Percentiles rank a stretch among this genome's conserved stretches.
Evolutionary conservation across 257 asterid species (phyloP).

Genomic region (Nemophila menziesii): DNA sequence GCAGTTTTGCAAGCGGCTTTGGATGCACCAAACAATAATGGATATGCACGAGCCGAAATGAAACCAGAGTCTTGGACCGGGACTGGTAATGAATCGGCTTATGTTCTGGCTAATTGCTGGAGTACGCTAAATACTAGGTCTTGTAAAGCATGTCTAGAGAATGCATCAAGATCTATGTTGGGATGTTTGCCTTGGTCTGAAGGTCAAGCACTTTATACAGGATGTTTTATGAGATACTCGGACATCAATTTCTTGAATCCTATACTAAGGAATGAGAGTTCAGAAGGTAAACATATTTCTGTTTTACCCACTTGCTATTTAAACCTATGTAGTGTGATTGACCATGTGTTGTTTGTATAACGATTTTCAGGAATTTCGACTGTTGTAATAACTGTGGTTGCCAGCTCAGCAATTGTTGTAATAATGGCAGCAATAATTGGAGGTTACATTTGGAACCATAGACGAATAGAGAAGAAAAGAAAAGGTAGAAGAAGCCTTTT

Average conservation of each 20-base stretch:
- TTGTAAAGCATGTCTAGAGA: conserved; percentile 48
- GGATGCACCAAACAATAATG: conserved; percentile 2
- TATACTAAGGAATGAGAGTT: conserved; percentile 11
- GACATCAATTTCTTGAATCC: conserved; percentile 51
- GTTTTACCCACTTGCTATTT: background rate
- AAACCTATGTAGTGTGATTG: background rate
- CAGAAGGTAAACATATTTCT: conserved; percentile 12
- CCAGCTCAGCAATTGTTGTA: conserved; percentile 8
- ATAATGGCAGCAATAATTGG: conserved; percentile 10
- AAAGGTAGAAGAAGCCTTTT: conserved; percentile 5
- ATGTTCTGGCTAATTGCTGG: conserved; percentile 64
- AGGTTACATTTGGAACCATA: conserved; percentile 10
- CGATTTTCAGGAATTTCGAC: conserved; percentile 7
- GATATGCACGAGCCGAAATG: conserved; percentile 8
- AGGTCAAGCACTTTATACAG: conserved; percentile 55
- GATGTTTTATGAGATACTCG: conserved; percentile 62
- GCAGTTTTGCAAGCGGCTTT: conserved; percentile 7
- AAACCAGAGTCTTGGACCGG: conserved; percentile 2
- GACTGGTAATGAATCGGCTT: conserved; percentile 9
- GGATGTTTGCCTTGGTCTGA: conserved; percentile 55
- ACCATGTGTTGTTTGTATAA: background rate
- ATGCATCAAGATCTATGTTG: conserved; percentile 30
- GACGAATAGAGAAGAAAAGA: conserved; percentile 15
- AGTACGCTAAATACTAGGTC: conserved; percentile 25
- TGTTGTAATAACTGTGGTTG: background rate